Evolutionary conservation across 1,139 yeast species (phyloP).

Genomic region (Taiozyma sp.): DNA sequence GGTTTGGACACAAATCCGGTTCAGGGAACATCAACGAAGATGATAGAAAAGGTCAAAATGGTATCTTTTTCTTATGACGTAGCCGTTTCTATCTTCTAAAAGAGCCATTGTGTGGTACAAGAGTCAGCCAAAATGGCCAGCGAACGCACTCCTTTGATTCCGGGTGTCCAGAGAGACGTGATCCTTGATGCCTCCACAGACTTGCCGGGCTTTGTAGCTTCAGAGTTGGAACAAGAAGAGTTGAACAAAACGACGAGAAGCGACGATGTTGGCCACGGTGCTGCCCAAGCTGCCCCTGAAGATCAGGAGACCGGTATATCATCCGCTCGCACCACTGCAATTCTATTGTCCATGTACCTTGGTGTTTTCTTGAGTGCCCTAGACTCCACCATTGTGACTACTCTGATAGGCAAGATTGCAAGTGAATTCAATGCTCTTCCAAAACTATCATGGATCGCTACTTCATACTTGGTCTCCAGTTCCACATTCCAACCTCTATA

Average conservation of each 20-base stretch:
- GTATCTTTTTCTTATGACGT: background rate
- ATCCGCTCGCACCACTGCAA: constrained; percentile 12
- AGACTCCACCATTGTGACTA: constrained; percentile 53
- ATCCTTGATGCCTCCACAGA: constrained; percentile 26
- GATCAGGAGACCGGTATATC: constrained; percentile 7
- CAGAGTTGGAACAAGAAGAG: constrained; percentile 26
- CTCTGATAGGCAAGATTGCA: constrained; percentile 50
- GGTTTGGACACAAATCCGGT: background rate
- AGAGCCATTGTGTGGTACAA: too few relatives aligned
- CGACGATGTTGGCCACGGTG: background rate
- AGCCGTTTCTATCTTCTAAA: background rate
- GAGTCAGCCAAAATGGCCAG: background rate
- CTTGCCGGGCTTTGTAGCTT: constrained; percentile 27
- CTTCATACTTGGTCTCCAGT: constrained; percentile 49
- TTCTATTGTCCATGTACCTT: constrained; percentile 33
- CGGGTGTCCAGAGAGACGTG: constrained; percentile 17
- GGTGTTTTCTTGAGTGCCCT: constrained; percentile 49
- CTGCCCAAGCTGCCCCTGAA: background rate
- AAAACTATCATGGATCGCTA: constrained; percentile 53
- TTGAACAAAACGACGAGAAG: background rate
- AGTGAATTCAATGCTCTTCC: constrained; percentile 49
- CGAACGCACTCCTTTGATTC: constrained; percentile 16
- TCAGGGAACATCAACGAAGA: background rate
- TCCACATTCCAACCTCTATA: constrained; percentile 68
- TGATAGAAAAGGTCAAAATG: background rate